These are phyloP conservation scores for Hemileccinum rubropunctum DNA, from an alignment of 768 basidiomycete genomes.

Conservation along the genomic window DNA sequence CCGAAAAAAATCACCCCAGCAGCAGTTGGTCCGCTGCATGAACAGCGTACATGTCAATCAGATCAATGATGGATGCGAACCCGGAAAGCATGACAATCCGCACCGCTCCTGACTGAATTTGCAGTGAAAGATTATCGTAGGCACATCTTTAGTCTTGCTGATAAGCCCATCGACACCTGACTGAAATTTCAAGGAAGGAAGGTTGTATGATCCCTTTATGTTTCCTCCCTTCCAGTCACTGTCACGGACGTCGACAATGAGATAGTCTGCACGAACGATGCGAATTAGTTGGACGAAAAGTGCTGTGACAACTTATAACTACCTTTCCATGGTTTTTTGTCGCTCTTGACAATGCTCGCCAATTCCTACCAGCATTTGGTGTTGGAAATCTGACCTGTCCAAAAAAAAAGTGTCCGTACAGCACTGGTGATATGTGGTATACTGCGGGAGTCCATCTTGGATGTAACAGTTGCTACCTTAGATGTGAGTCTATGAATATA, in stretches of 20 bases:
- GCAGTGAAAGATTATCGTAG: constrained; percentile 75
- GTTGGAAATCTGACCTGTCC: constrained; percentile 10
- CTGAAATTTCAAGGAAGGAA: constrained; percentile 61
- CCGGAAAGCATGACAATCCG: constrained; percentile 20
- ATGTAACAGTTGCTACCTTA: neutral
- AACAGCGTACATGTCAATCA: constrained; percentile 3
- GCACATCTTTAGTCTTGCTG: constrained; percentile 56
- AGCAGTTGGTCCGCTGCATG: constrained; percentile 68
- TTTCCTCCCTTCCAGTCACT: constrained; percentile 78
- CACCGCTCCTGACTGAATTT: constrained; percentile 74
- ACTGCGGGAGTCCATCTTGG: constrained; percentile 16
- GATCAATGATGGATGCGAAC: neutral
- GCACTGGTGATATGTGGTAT: constrained; percentile 19
- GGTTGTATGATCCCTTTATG: constrained; percentile 61
- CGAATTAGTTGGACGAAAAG: neutral
- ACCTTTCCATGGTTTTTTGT: constrained; percentile 49
- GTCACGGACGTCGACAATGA: constrained; percentile 84
- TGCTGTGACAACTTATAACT: neutral
- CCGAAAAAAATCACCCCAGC: constrained; percentile 49
- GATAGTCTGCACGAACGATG: constrained; percentile 45
- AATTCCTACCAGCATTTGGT: constrained; percentile 51
- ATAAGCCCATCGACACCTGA: constrained; percentile 57
- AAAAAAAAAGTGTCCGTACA: constrained; percentile 15
- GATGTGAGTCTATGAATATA: constrained; percentile 1
- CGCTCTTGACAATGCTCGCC: constrained; percentile 64